Evolutionary conservation across 2,329 filamentous ascomycete genomes (phyloP), one percentile per base, ranked within the genome.

Genomic region (Allantophomopsis cytisporea): DNA sequence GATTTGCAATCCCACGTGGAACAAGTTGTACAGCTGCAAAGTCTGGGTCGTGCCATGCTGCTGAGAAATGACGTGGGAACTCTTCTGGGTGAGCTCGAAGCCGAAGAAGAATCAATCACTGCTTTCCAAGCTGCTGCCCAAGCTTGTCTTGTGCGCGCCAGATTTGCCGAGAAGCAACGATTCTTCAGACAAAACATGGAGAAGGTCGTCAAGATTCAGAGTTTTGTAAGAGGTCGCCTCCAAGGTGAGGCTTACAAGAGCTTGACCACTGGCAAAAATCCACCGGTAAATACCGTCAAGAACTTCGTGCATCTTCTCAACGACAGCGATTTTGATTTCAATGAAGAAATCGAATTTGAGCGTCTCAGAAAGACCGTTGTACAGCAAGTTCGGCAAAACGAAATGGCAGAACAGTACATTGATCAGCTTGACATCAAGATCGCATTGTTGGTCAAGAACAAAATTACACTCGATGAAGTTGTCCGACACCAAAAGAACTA

Each of bases 351-450:
- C 38, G 91, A 98, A 56, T 95, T 96, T 49, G 91, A 98, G 60
- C 76, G 88, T 36, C 68, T 96, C 55, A 77, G 93, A 39, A 95
- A 96, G 66, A 93, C 85, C 4, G 91, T 98, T 13, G 88, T 98
- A 6, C 88, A 96, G 55, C 88, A 96, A 56, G 91, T 98, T 8
- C 81, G 89, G 36, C 88, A 95, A 51, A 98, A 98, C 54, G 91
- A 98, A 62, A 80, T 94, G 66, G 76, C 93, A 31, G 91, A 98
- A 61, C 87, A 95, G 57, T 98, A 98, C 55, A 94, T 98, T 49
- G 88, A 94, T 52, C 91, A 98, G 57, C 73, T 98, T 30, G 93
- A 98, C 55, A 94, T 98, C 68, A 98, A 98, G 65, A 98, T 98
- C 57, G 91, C 91, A 1, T 73, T 98, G 3, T 71, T 98, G 14